Base-by-base conservation (phyloP, 495 filamentous ascomycete species). In the Penicillium atrosanguineum region DNA sequence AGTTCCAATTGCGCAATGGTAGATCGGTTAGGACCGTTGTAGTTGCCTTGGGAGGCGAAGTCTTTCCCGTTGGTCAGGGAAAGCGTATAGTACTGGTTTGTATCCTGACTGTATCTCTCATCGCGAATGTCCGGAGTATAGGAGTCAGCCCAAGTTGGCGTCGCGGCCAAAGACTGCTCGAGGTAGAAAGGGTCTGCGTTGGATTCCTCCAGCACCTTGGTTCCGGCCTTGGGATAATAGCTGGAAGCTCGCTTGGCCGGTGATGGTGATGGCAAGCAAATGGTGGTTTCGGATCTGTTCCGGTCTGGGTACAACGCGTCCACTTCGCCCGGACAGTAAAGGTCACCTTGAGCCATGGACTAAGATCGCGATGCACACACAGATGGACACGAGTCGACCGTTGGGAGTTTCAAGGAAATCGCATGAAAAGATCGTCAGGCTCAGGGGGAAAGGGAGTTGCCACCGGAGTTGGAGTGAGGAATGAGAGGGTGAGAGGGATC, bases 151-250 rank as follows among this genome's bases (percentile, higher is more conserved):
- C 67, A 69, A 28, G 55, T 53, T n/a, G 61, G 61, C 25, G 66
- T 61, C 31, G 56, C 58, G 4, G 68, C 60, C 34, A 78, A 50
- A 12, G 74, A 69, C 39, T 69, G 55, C 46, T 78, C 74, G 16
- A 78, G 69, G 46, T 78, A 78, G 57, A 78, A 78, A 3, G 74
- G 74, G 50, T 77, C 74, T 14, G 61, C 63, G 41, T 75, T 74
- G 20, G 73, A 64, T 11, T 78, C 73, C 52, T 76, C 73, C 3
- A 69, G 37, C 4, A 59, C 65, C 44, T 67, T 66, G 0, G 60
- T 51, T 0, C 65, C 67, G 4, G 57, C 59, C 38, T 59, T 53
- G 0, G 72, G 70, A 40, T 69, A 66, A 44, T 72, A 75, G 23
- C 65, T 70, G 1, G 72, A 74, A n/a, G 53, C 61, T 39, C 65